Base-by-base conservation (phyloP, 345 rosid species). In the Raphanus sativus region DNA sequence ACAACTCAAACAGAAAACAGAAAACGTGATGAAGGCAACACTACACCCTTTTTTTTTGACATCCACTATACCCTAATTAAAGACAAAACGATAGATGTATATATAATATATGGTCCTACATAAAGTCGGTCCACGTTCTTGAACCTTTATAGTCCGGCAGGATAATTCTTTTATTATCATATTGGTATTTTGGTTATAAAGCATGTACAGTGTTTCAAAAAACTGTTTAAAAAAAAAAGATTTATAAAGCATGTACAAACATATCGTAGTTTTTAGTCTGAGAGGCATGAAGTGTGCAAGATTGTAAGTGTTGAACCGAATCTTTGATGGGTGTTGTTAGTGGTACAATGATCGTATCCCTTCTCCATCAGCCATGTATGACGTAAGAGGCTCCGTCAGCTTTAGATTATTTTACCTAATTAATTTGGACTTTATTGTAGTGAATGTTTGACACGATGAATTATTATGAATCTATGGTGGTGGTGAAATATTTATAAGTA, bases 11-110 rank as follows among this genome's bases (percentile, higher is more conserved):
- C 75, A 70, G 71, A n/a, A n/a, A n/a, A n/a, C n/a, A n/a, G n/a
- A 77, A 77, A 77, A 77, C 81, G 81, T 77, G 81, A 77, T 38
- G 81, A 70, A 70, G 76, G 81, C 75, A 77, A 77, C 81, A 64
- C 30, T 70, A 77, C 69, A 21, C 21, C n/a, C n/a, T n/a, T n/a
- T n/a, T n/a, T n/a, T n/a, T n/a, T n/a, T n/a, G n/a, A n/a, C n/a
- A n/a, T n/a, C n/a, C n/a, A n/a, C n/a, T n/a, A n/a, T n/a, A n/a
- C n/a, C 21, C 52, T 50, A 67, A 50, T 50, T 48, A 63, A 50
- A 42, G 32, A 62, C 17, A 8, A 62, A 62, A 34, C 4, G 66
- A 65, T 74, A 67, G 55, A 55, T 65, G 30, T 55, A 65, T n/a
- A n/a, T n/a, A n/a, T 32, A 69, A 32, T 54, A 69, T 40, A 29